phyloP scores from a whole-genome alignment of 2,329 filamentous ascomycete species.

The Fusarium pseudograminearum region DNA sequence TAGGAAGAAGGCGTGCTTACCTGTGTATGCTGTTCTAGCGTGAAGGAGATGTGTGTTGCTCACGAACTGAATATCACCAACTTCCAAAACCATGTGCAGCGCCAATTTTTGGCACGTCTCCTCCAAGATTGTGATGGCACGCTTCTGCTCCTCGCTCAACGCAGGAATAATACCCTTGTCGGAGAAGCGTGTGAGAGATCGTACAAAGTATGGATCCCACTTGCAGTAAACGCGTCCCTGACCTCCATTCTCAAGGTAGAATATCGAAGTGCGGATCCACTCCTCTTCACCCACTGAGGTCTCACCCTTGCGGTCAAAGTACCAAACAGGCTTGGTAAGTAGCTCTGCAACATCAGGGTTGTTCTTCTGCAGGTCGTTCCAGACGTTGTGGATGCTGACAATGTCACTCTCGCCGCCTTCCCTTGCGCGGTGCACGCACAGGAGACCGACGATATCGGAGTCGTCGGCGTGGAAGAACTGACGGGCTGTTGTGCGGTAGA shows the following conservation, averaged over 20 bases:
- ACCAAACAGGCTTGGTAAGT: slow-evolving; percentile 84
- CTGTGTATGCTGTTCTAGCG: slow-evolving; percentile 81
- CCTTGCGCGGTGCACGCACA: slow-evolving; percentile 82
- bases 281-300: slow-evolving; percentile 78
- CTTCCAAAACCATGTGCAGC: slow-evolving; percentile 87
- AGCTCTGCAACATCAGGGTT: slow-evolving; percentile 82
- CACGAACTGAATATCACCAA: slow-evolving; percentile 89
- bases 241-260: slow-evolving; percentile 79
- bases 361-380: slow-evolving; percentile 81
- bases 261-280: slow-evolving; percentile 77
- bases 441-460: slow-evolving; percentile 82
- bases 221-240: slow-evolving; percentile 71
- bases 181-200: slow-evolving; percentile 79
- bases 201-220: slow-evolving; percentile 91
- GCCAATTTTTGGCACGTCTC: slow-evolving; percentile 78
- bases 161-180: slow-evolving; percentile 78
- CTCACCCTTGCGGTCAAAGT: slow-evolving; percentile 93
- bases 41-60: slow-evolving; percentile 85
- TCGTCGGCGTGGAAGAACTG: slow-evolving; percentile 76
- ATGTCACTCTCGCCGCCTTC: slow-evolving; percentile 89
- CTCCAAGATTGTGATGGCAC: slow-evolving; percentile 73
- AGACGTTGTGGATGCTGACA: slow-evolving; percentile 81
- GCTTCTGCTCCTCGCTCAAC: slow-evolving; percentile 74
- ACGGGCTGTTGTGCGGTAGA: slow-evolving; percentile 85
- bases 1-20: slow-evolving; percentile 5